Percentiles rank a stretch among this genome's conserved stretches.
These are phyloP conservation scores for Dipteronia dyeriana DNA, from an alignment of 345 rosid genomes.

Conservation along the genomic window DNA sequence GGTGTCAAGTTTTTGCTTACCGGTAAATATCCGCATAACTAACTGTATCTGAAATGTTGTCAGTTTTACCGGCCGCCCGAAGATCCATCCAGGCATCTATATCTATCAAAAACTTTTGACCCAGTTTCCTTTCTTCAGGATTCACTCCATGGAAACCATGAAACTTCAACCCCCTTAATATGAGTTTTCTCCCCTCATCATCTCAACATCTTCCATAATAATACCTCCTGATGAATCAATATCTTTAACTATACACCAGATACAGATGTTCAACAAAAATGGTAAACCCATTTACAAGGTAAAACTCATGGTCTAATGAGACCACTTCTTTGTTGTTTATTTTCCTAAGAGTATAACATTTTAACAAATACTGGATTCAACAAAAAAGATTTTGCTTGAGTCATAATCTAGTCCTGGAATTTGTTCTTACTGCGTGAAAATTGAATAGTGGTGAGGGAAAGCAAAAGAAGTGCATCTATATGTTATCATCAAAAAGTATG, in stretches of 20 bases:
- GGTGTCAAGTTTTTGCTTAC: slow-evolving; percentile 32
- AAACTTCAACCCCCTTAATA: slow-evolving; percentile 74
- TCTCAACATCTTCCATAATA: slow-evolving; percentile 19
- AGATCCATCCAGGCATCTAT: slow-evolving; percentile 96
- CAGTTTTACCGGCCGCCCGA: slow-evolving; percentile 67
- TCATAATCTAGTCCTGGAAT: too few species aligned
- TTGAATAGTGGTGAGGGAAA: too few species aligned
- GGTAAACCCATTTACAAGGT: too few species aligned
- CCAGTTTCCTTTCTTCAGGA: slow-evolving; percentile 64
- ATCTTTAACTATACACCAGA: background rate
- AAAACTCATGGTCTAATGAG: background rate
- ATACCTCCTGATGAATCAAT: background rate
- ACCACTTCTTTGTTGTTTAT: background rate
- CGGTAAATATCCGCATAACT: slow-evolving; percentile 86
- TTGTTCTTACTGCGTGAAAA: too few species aligned
- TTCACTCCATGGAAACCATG: slow-evolving; percentile 90
- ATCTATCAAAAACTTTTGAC: slow-evolving; percentile 87
- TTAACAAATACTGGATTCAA: too few species aligned
- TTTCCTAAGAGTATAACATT: too few species aligned
- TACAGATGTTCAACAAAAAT: too few species aligned
- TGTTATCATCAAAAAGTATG: too few species aligned
- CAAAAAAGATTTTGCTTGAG: too few species aligned
- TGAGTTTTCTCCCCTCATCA: slow-evolving; percentile 64
- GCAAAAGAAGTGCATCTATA: too few species aligned
- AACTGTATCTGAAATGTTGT: slow-evolving; percentile 57